Evolutionary conservation across 176 grass and related monocot genomes (phyloP), one percentile per base, ranked within the genome.

Genomic region (Triticum timopheevii): DNA sequence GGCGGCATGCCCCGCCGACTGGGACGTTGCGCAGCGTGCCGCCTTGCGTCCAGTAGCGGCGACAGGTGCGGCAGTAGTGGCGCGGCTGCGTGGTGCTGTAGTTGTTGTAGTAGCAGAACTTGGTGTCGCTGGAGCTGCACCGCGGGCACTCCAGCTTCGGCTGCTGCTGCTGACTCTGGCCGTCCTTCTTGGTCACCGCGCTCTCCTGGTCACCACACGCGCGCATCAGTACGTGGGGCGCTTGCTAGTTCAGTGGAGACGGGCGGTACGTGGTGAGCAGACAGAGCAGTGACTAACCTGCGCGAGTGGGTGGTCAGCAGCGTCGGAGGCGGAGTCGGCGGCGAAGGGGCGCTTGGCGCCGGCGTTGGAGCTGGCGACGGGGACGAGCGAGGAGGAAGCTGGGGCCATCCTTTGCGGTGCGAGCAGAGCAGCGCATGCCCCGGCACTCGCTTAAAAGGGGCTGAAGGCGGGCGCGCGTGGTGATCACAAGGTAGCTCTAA

Each of bases 31-130:
- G 96, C 33, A 95, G 92, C 39, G 90, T 88, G 25, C 96, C 96
- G 64, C 96, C 96, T 13, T 88, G 92, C 5, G 96, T 98, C 96
- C 96, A 95, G 93, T 98, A 91, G 73, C 96, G 90, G 61, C 90
- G 96, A 73, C 95, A 98, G 0, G 83, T 87, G 72, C 93, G 93
- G 86, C 96, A 98, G 86, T 87, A 98, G 92, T 95, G 93, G 13
- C 96, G 92, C 9, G 93, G 96, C 96, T 98, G 96, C 19, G 90
- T 45, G 30, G 80, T 88, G 91, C 93, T 98, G 87, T 98, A 95
- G 87, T 98, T 98, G 91, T 98, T 98, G 89, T 95, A 98, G 93
- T 98, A 98, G 91, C 95, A 98, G 91, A 98, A 98, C 86, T 98
- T 98, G 77, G 95, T 95, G 91, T 95, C 92, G 68, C 76, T 81